Conservation (phyloP, 140 eudicot species). For the Anethum foeniculum region DNA sequence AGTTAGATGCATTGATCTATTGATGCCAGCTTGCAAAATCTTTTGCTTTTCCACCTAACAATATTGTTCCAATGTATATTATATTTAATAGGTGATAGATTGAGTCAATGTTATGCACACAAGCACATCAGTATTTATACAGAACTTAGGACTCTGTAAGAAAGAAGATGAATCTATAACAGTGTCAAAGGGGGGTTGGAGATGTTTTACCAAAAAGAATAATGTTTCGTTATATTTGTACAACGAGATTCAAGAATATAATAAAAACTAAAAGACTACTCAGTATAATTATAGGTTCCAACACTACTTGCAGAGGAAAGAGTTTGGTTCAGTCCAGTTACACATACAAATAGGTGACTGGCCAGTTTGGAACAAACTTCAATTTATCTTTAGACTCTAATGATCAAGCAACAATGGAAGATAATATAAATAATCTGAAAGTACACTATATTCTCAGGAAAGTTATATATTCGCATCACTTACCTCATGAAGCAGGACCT, state of each 20-base stretch:
- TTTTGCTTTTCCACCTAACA: conserved; percentile 84
- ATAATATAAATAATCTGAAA: background rate
- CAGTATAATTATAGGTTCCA: background rate
- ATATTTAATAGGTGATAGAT: background rate
- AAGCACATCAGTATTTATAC: background rate
- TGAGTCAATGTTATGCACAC: background rate
- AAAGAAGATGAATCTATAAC: background rate
- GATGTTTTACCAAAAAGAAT: background rate
- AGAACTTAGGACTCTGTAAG: background rate
- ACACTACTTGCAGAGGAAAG: background rate
- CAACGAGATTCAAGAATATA: background rate
- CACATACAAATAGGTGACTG: background rate
- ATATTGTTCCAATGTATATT: background rate
- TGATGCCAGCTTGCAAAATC: conserved; percentile 54
- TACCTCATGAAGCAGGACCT: conserved; percentile 82
- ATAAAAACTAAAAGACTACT: background rate
- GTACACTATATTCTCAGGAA: background rate
- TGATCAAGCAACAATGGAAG: background rate
- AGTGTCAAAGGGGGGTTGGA: background rate
- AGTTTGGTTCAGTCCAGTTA: background rate
- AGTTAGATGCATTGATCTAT: conserved; percentile 26
- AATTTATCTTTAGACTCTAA: background rate
- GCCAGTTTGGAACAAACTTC: background rate
- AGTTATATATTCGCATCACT: conserved; percentile 11
- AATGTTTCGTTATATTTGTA: background rate